Base-by-base conservation (phyloP, 192 early-diverging fungal genomes). In the Coemansia sp. region DNA sequence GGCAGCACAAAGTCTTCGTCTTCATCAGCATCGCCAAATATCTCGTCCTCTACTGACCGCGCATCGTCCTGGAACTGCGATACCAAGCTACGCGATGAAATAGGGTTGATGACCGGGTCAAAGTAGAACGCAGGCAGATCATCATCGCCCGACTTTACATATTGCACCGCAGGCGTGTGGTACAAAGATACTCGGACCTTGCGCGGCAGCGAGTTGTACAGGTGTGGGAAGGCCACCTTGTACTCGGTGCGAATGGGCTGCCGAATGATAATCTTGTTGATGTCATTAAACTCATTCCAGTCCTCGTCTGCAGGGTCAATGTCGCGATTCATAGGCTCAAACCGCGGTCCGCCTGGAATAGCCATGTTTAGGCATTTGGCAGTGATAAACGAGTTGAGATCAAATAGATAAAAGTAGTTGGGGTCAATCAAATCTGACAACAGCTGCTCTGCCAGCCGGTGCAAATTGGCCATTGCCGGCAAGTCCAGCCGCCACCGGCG, bases 251-350 rank as follows among this genome's bases (percentile, higher is more conserved):
- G 88, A 53, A 99, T 90, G 17, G 94, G 94, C 66, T 99, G 94
- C 40, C 97, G 89, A 52, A 99, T 96, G 54, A 99, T 99, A 58
- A 99, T 93, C 79, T 99, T 99, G 88, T 94, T 93, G 82, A 99
- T 97, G 66, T 99, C 97, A 80, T 99, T 99, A 78, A 99, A 99
- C 71, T 99, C 97, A 76, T 97, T 99, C 97, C 97, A 99, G 81
- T 99, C 97, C 69, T 99, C 94, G 71, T 99, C 97, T 1, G 86
- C 89, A 1, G 93, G 85, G 64, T 99, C 93, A 60, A 93, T 84
- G 74, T 99, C 97, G n/a, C 91, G 86, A 73, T 90, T 91, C 31
- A 99, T 80, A 7, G 97, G 94, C 77, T 99, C 97, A 34, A 99
- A 99, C 55, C 96, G 94, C 21, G 94, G 93, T 16, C 97, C 97